Evolutionary conservation across 768 basidiomycete species (phyloP).

Genomic region (Trametes cingulata): DNA sequence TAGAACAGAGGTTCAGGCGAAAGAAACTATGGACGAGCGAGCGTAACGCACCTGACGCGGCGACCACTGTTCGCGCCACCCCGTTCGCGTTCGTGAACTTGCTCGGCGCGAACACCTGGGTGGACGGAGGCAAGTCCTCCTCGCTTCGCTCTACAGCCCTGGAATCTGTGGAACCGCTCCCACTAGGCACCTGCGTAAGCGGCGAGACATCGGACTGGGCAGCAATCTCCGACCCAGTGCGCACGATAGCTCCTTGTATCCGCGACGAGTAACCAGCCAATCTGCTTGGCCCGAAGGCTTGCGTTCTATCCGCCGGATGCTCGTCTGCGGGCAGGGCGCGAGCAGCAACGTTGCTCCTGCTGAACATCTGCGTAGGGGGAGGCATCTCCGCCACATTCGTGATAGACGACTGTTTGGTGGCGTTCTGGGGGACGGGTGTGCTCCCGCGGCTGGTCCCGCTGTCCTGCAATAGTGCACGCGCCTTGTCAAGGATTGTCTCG

Average conservation of each 20-base stretch:
- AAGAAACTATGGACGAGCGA: neutral
- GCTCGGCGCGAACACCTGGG: conserved; percentile 30
- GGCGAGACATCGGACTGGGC: conserved; percentile 13
- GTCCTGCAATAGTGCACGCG: conserved; percentile 36
- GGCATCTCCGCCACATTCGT: neutral
- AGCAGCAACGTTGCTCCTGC: conserved; percentile 32
- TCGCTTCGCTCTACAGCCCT: neutral
- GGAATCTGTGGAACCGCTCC: neutral
- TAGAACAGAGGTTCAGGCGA: neutral
- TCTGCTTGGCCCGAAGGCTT: conserved; percentile 22
- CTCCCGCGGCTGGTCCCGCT: neutral
- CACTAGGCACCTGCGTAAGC: conserved; percentile 4
- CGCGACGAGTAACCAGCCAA: conserved; percentile 12
- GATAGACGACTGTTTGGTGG: neutral
- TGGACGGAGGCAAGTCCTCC: conserved; percentile 16
- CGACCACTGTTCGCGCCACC: neutral
- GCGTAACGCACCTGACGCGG: neutral
- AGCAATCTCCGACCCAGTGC: conserved; percentile 7
- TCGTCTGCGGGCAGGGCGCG: conserved; percentile 1
- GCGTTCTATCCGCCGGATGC: conserved; percentile 42
- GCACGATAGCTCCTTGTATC: neutral
- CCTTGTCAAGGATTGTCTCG: conserved; percentile 40
- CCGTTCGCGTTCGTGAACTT: conserved; percentile 8
- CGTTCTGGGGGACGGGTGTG: neutral
- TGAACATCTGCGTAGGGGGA: conserved; percentile 37